A percentile compares a stretch with the other conserved stretches of the same genome.
Evolutionary conservation across 2,329 filamentous ascomycete species (phyloP).

Genomic region (Penicillium frequentans): DNA sequence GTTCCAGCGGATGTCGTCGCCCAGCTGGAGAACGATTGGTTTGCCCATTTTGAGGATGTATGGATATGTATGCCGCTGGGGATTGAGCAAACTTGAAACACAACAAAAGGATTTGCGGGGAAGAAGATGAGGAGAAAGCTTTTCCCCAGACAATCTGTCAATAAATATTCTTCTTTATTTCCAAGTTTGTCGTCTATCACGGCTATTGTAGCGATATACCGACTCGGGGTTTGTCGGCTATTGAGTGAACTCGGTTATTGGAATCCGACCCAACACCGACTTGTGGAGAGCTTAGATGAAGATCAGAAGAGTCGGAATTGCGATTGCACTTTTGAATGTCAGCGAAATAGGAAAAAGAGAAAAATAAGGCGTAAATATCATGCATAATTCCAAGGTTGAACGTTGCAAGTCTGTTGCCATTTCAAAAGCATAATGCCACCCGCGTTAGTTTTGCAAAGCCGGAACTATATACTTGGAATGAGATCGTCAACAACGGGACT

Average conservation of each 20-base stretch:
- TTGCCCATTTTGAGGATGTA: conserved; percentile 25
- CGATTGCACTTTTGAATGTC: too few relatives aligned
- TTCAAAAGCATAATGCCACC: conserved; percentile 23
- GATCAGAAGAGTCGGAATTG: neutral
- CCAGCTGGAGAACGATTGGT: conserved; percentile 45
- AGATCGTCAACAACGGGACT: neutral
- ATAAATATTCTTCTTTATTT: neutral
- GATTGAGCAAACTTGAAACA: too few relatives aligned
- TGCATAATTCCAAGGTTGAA: too few relatives aligned
- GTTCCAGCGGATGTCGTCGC: conserved; percentile 52
- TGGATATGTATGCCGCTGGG: neutral
- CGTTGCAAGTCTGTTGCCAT: too few relatives aligned
- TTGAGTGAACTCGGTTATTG: conserved; percentile 13
- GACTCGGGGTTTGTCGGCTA: conserved; percentile 9
- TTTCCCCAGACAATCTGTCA: neutral
- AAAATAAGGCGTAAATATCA: too few relatives aligned
- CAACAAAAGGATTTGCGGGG: neutral
- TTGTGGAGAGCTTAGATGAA: neutral
- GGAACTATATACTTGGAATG: conserved; percentile 10
- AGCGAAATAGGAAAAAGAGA: too few relatives aligned
- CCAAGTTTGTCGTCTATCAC: neutral
- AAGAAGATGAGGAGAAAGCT: neutral
- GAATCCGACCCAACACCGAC: conserved; percentile 11
- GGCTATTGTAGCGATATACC: conserved; percentile 8
- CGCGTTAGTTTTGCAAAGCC: neutral